Base-by-base conservation (phyloP, 177 flowering plant species). In the Tripterygium wilfordii region DNA sequence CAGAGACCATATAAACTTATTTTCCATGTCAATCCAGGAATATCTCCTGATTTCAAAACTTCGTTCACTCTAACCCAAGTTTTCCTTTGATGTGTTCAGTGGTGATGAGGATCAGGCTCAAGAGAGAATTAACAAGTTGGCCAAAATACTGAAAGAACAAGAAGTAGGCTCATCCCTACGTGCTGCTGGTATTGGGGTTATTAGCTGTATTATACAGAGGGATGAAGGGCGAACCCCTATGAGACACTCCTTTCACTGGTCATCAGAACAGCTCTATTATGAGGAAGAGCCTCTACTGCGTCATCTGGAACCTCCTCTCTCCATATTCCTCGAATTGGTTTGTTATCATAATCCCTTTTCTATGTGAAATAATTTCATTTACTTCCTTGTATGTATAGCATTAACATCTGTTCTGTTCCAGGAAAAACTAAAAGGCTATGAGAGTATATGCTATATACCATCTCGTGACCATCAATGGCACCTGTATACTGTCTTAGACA, bases 51-150 rank as follows among this genome's bases (percentile, higher is more conserved):
- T 30, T 2, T 5, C 12, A 16, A 4, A 22, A 18, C 9, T 1
- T 4, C 27, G 35, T 22, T 20, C 42, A 23, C 38, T 42, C 26
- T 39, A 17, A 52, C 17, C 4, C 36, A 27, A 20, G 0, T 18
- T 50, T 30, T 38, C 6, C 30, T 45, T 32, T 57, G 53, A 36
- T 43, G 21, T 28, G 56, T 70, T 71, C 80, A 94, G 99, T 74
- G 99, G 99, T 36, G 99, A 94, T 56, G 99, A 94, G 66, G 99
- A 94, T 76, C 99, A 94, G 69, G 97, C 99, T 56, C 99, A 90
- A 70, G 99, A 90, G 70, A 85, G 99, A 76, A 66, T 90, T 19
- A 65, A 83, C 61, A 94, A 85, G 69, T 66, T 94, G 48, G 96
- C 95, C 54, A 94, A 88, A 67, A 90, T 79, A 64, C 80, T 94